A percentile compares a stretch with the other conserved stretches of the same genome.
These are phyloP conservation scores for Talaromyces adpressus DNA, from an alignment of 495 filamentous ascomycete genomes.

Conservation along the genomic window DNA sequence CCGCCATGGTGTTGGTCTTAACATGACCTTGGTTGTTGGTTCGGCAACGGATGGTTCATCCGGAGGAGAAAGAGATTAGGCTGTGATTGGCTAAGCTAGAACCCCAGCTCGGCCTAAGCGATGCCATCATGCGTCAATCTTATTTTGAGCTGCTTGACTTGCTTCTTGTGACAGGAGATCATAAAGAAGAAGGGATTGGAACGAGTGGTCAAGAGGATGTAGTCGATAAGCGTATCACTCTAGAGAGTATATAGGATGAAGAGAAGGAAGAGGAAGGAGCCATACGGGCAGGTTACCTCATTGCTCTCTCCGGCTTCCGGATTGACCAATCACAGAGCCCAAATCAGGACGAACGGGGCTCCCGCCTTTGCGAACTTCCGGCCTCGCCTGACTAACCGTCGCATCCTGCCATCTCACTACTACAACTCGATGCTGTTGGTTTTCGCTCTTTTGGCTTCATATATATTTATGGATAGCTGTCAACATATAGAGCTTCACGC, in stretches of 20 bases:
- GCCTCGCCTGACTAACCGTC: background rate
- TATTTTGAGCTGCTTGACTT: background rate
- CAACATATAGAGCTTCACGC: background rate
- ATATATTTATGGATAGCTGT: background rate
- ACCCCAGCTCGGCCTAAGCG: background rate
- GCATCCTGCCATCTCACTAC: background rate
- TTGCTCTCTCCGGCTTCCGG: background rate
- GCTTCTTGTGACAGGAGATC: background rate
- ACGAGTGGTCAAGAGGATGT: too few relatives aligned
- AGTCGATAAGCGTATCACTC: background rate
- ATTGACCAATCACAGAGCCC: background rate
- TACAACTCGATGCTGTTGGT: background rate
- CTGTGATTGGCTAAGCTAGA: background rate
- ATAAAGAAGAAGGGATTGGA: background rate
- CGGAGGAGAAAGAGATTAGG: background rate
- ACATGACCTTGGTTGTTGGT: background rate
- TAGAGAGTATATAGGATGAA: background rate
- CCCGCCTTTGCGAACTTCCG: background rate
- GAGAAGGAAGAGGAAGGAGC: background rate
- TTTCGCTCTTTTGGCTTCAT: background rate
- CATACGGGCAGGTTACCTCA: background rate
- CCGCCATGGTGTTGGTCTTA: background rate
- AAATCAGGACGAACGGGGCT: background rate
- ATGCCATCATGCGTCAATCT: background rate
- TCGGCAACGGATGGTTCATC: background rate